These are phyloP conservation scores for Dichomitus squalens DNA, from an alignment of 1,284 basidiomycete species.

Conservation along the genomic window DNA sequence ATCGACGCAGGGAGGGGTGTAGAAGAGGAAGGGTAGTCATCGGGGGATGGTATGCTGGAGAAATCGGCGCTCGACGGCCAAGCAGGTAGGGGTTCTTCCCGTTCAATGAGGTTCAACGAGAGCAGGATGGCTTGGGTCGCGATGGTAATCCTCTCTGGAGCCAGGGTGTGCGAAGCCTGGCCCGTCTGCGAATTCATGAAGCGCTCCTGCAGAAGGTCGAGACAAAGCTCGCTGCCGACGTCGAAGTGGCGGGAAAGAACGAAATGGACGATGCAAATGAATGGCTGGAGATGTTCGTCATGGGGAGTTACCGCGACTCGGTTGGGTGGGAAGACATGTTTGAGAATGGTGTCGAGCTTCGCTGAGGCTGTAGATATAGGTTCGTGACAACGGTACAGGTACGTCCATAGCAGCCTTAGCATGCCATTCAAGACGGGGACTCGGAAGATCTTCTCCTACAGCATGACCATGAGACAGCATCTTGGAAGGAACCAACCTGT, in stretches of 20 bases:
- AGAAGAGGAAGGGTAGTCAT: conserved; percentile 75
- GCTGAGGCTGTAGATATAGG: conserved; percentile 75
- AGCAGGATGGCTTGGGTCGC: conserved; percentile 80
- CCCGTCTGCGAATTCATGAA: conserved; percentile 46
- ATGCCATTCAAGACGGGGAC: conserved; percentile 81
- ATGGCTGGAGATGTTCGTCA: conserved; percentile 79
- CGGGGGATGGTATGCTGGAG: conserved; percentile 52
- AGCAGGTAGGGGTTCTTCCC: conserved; percentile 64
- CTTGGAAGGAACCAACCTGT: not conserved
- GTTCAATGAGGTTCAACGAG: conserved; percentile 73
- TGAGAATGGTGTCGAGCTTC: conserved; percentile 79
- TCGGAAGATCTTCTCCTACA: conserved; percentile 79
- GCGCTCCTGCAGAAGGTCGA: conserved; percentile 79
- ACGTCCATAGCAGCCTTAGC: conserved; percentile 89
- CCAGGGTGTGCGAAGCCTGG: conserved; percentile 48
- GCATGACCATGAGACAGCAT: not conserved
- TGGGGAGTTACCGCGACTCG: conserved; percentile 64
- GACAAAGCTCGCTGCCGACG: conserved; percentile 80
- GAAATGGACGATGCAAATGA: conserved; percentile 83
- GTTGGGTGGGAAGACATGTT: conserved; percentile 80
- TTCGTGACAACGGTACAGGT: conserved; percentile 91
- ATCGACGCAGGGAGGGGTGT: conserved; percentile 58
- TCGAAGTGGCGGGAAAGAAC: conserved; percentile 87
- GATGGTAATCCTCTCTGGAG: conserved; percentile 75
- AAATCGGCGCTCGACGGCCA: conserved; percentile 85